Conservation (phyloP, 768 basidiomycete genomes). For the Lentinula edodes region DNA sequence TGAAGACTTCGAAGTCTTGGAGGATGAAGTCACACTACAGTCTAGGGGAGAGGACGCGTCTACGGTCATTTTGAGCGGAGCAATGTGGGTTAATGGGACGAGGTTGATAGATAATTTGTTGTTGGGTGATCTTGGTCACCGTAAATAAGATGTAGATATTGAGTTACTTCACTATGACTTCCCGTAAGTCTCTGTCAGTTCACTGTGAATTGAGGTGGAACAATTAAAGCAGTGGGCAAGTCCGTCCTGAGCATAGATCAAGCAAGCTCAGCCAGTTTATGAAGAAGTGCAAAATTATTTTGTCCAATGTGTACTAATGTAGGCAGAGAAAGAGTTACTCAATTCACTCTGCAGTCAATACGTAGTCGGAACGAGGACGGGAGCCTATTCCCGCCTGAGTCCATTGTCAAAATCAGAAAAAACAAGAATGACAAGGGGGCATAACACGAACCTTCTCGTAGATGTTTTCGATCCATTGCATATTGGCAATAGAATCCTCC, state of each 20-base stretch:
- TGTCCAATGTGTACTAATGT: too few species aligned
- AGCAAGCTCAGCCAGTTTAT: too few species aligned
- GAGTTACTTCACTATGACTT: too few species aligned
- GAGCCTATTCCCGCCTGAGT: conserved; percentile 7
- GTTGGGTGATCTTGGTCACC: neutral
- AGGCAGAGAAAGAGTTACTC: too few species aligned
- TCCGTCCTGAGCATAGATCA: too few species aligned
- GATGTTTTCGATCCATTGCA: conserved; percentile 40
- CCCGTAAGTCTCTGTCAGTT: too few species aligned
- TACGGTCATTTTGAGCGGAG: neutral
- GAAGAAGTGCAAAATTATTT: too few species aligned
- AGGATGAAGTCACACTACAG: conserved; percentile 12
- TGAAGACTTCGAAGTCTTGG: conserved; percentile 63
- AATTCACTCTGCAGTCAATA: neutral
- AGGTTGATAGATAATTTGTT: conserved; percentile 4
- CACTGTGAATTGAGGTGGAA: too few species aligned
- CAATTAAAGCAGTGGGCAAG: too few species aligned
- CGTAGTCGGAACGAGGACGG: conserved; percentile 10
- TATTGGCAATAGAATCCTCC: conserved; percentile 36
- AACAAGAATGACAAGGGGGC: neutral
- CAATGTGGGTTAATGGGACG: neutral
- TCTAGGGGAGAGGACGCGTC: neutral
- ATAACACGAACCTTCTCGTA: conserved; percentile 30
- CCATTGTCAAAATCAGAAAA: neutral
- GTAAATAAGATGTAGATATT: too few species aligned